Base-by-base conservation (phyloP, 106 monocot species). In the Platanthera zijinensis region DNA sequence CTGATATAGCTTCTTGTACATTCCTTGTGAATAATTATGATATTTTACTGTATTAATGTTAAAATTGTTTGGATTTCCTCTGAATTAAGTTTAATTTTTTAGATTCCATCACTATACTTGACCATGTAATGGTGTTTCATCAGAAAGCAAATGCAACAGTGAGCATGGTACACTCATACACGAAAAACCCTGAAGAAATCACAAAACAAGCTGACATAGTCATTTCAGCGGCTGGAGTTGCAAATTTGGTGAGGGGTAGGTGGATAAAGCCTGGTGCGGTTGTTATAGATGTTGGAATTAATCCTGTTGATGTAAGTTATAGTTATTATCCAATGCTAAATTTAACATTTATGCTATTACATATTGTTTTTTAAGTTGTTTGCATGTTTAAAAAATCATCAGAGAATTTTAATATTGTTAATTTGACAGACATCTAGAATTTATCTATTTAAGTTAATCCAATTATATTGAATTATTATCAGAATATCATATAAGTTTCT, bases 201-300 rank as follows among this genome's bases (percentile, higher is more conserved):
- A 86, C 89, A 73, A 85, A 83, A 62, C 91, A 93, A 78, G 96
- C 90, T 25, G 96, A 96, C 79, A 96, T 96, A 48, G 77, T 96
- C 22, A 89, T 93, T 8, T 84, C 93, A 61, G 96, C 93, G 50
- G 90, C 75, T 71, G 96, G 96, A 77, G 89, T 91, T 49, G 91
- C 93, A 25, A 91, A 96, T 69, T 75, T 93, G 79, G 96, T 96
- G 45, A 89, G 91, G 56, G 93, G 89, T 61, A 86, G 78, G 76
- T 97, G 96, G 96, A 75, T 97, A 82, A 97, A 97, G 77, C 91
- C 96, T 54, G 96, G 96, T 70, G 93, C 93, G 14, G 93, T 94
- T 71, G 89, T 97, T 18, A 89, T 97, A 68, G 96, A 97, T 79
- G 93, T 97, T 62, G 93, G 93, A 70, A 97, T 97, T 62, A 97